Conservation (phyloP, 176 grass and related monocot genomes). For the bread wheat (Triticum aestivum) region IWGSC_CS_RefSeq_v2.1 NC_057802.1:518798518-518799017, state of each 20-base stretch:
- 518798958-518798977: constrained; percentile 87
- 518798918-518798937: constrained; percentile 73
- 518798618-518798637: constrained; percentile 13
- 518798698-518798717: constrained; percentile 31
- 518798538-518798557: constrained; percentile 21
- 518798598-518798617: constrained; percentile 46
- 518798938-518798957: constrained; percentile 79
- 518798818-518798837: constrained; percentile 64
- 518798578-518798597: constrained; percentile 66
- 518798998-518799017: constrained; percentile 70
- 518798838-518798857: constrained; percentile 71
- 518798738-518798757: constrained; percentile 58
- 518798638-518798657: constrained; percentile 43
- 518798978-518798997: constrained; percentile 71
- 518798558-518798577: constrained; percentile 31
- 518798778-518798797: constrained; percentile 92
- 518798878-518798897: constrained; percentile 76
- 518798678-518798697: constrained; percentile 47
- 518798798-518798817: constrained; percentile 90
- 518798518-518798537: constrained; percentile 39
- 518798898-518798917: constrained; percentile 78
- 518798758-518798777: constrained; percentile 79
- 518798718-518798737: not conserved
- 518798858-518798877: constrained; percentile 81
- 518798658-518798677: constrained; percentile 21